These are phyloP conservation scores for Trichoderma atroviride DNA, from an alignment of 2,329 filamentous ascomycete genomes.

Conservation along the genomic window DNA sequence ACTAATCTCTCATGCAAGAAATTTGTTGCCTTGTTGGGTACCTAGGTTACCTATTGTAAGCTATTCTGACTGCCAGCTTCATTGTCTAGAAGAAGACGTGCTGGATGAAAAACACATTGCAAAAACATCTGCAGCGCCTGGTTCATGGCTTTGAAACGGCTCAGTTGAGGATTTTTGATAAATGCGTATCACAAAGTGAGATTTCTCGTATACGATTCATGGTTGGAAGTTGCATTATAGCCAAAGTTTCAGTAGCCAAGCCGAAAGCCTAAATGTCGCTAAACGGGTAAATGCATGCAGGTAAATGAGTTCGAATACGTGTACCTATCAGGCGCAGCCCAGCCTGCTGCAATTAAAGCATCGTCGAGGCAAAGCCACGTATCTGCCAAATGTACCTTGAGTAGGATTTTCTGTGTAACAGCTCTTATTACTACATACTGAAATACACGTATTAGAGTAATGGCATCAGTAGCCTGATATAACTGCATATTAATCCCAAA, in stretches of 20 bases:
- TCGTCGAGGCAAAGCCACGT: not conserved
- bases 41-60: too few species aligned
- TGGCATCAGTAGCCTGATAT: not conserved
- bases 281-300: not conserved
- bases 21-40: not conserved
- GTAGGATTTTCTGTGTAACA: not conserved
- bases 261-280: not conserved
- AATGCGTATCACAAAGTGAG: not conserved
- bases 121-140: too few species aligned
- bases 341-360: not conserved
- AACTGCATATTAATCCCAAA: not conserved
- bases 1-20: not conserved
- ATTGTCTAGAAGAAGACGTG: not conserved
- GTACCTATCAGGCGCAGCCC: not conserved
- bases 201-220: not conserved
- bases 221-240: not conserved
- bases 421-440: not conserved
- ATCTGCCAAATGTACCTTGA: not conserved
- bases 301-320: not conserved
- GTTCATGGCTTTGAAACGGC: too few species aligned
- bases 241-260: not conserved
- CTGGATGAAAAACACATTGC: too few species aligned
- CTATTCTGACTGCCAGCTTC: not conserved
- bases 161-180: not conserved
- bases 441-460: not conserved